phyloP scores from a whole-genome alignment of 1,139 yeast species.

The Pichia sp. region DNA sequence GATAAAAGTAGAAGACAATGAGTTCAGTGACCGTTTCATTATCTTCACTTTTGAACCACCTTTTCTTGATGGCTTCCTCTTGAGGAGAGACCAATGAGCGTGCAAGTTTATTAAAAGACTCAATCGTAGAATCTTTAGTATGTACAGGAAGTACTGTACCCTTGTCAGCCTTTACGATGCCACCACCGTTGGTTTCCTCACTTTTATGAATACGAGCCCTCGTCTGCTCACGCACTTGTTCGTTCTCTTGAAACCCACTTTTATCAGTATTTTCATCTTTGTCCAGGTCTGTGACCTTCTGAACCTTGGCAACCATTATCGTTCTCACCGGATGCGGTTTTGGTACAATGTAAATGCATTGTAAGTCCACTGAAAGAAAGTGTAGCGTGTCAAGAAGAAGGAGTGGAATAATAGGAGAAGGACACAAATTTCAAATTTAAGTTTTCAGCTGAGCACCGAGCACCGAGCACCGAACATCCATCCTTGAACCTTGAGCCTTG shows the following conservation, averaged over 20 bases:
- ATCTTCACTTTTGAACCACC: conserved; percentile 9
- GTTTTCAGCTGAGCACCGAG: too few relatives aligned
- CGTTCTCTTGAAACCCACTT: not conserved
- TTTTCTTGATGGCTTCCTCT: conserved; percentile 9
- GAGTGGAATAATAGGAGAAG: too few relatives aligned
- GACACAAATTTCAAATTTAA: too few relatives aligned
- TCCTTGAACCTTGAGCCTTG: too few relatives aligned
- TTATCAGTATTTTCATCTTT: conserved; percentile 1
- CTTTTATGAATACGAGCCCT: conserved; percentile 11
- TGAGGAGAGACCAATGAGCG: conserved; percentile 20
- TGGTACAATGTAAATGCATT: too few relatives aligned
- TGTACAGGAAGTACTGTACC: conserved; percentile 13
- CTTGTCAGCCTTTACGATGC: not conserved
- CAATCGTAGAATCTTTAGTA: conserved; percentile 13
- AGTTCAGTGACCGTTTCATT: conserved; percentile 4
- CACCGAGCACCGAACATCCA: too few relatives aligned
- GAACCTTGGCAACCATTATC: conserved; percentile 6
- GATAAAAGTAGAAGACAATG: conserved; percentile 29
- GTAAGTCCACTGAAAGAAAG: too few relatives aligned
- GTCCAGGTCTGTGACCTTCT: conserved; percentile 9
- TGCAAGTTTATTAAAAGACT: conserved; percentile 17
- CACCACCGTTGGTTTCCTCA: conserved; percentile 8
- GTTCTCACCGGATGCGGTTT: too few relatives aligned
- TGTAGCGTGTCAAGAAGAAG: too few relatives aligned
- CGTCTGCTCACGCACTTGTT: conserved; percentile 15